Conservation (phyloP, 1,284 basidiomycete genomes). For the Mycena sp. region DNA sequence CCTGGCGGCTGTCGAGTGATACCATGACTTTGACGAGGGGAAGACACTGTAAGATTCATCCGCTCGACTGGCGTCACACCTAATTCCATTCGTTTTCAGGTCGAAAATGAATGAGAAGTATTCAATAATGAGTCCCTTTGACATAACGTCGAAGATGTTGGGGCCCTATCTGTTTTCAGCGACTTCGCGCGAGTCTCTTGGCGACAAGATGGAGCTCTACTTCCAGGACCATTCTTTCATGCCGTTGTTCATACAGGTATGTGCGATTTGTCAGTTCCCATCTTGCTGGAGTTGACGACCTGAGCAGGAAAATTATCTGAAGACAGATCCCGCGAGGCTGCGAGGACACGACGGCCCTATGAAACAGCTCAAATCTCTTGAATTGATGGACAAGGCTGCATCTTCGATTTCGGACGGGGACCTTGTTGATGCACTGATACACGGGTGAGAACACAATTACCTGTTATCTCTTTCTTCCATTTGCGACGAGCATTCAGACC, state of each 20-base stretch:
- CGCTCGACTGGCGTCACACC: not conserved
- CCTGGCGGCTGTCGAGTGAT: slow-evolving; percentile 85
- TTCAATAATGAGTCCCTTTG: slow-evolving; percentile 90
- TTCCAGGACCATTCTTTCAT: slow-evolving; percentile 96
- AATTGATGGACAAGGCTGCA: slow-evolving; percentile 89
- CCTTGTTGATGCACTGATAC: slow-evolving; percentile 93
- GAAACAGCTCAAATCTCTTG: slow-evolving; percentile 74
- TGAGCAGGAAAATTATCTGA: slow-evolving; percentile 90
- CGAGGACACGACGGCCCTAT: slow-evolving; percentile 70
- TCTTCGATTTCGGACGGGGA: slow-evolving; percentile 96
- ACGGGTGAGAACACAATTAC: slow-evolving; percentile 69
- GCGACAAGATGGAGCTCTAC: slow-evolving; percentile 95
- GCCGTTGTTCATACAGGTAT: slow-evolving; percentile 93
- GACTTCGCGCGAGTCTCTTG: slow-evolving; percentile 84
- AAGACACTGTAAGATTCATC: slow-evolving; percentile 78
- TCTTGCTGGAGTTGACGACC: slow-evolving; percentile 2
- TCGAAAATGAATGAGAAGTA: slow-evolving; percentile 93
- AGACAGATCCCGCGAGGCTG: slow-evolving; percentile 76
- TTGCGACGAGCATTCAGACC: slow-evolving; percentile 57
- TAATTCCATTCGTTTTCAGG: slow-evolving; percentile 50
- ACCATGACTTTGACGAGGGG: slow-evolving; percentile 90
- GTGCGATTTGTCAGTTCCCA: slow-evolving; percentile 11
- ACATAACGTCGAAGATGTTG: slow-evolving; percentile 85
- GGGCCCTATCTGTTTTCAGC: slow-evolving; percentile 91
- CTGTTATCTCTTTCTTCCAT: not conserved